Conservation (phyloP, 2,329 filamentous ascomycete species). For the Fusarium citri region DNA sequence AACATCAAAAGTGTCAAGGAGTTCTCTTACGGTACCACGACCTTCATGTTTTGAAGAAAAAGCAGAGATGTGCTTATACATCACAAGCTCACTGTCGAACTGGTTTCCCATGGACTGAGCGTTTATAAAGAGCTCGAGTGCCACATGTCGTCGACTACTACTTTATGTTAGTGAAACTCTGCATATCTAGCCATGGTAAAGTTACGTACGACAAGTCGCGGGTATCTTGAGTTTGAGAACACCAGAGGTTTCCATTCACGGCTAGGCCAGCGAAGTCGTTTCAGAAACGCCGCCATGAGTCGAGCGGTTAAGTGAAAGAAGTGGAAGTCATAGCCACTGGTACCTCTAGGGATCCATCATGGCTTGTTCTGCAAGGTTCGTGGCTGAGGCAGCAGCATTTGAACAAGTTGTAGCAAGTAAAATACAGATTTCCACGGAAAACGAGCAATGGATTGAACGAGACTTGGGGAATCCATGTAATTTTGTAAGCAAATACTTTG, state of each 20-base stretch:
- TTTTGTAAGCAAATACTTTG: background rate
- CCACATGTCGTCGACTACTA: constrained; percentile 48
- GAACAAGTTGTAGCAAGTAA: background rate
- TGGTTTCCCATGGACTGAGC: constrained; percentile 41
- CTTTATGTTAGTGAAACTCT: background rate
- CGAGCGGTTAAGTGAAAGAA: too few species aligned
- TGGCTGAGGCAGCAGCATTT: background rate
- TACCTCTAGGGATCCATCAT: too few species aligned
- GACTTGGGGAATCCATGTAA: background rate
- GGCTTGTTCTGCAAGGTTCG: background rate
- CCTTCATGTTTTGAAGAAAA: constrained; percentile 48
- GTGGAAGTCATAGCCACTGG: too few species aligned
- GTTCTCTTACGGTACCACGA: constrained; percentile 45
- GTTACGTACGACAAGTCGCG: constrained; percentile 46
- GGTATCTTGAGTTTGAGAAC: constrained; percentile 35
- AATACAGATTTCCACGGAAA: background rate
- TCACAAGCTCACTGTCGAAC: constrained; percentile 53
- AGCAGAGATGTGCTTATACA: constrained; percentile 55
- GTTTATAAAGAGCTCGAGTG: constrained; percentile 50
- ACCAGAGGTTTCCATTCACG: constrained; percentile 29
- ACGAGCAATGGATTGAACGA: background rate
- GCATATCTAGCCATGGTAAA: too few species aligned
- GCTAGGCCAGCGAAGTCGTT: constrained; percentile 4
- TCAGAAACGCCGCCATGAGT: too few species aligned
- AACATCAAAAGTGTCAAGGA: constrained; percentile 55